phyloP scores from a whole-genome alignment of 148 eudicot species.

The Rheum nobile region DNA sequence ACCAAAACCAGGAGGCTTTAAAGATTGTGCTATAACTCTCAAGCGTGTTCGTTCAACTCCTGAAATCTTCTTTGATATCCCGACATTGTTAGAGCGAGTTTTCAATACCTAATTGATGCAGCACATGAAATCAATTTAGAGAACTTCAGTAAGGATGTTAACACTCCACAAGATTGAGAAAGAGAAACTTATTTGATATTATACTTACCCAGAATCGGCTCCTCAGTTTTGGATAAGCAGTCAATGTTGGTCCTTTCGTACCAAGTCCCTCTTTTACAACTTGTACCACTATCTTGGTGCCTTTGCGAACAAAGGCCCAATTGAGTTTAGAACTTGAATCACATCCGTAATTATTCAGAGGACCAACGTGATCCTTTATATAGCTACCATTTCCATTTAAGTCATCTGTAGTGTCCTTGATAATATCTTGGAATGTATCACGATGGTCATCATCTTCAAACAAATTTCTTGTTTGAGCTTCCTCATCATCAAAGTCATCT shows the following conservation, averaged over 20 bases:
- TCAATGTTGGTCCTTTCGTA: conserved; percentile 70
- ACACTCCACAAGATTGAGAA: neutral
- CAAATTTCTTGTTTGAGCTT: conserved; percentile 25
- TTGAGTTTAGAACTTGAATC: conserved; percentile 22
- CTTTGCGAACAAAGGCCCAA: conserved; percentile 68
- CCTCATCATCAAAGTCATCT: conserved; percentile 28
- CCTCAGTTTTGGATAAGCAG: conserved; percentile 77
- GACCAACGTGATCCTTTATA: conserved; percentile 13
- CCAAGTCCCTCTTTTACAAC: conserved; percentile 96
- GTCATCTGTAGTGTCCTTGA: conserved; percentile 14
- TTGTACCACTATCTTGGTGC: conserved; percentile 88
- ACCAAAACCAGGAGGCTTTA: conserved; percentile 87
- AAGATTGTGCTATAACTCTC: conserved; percentile 69
- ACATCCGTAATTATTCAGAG: conserved; percentile 12
- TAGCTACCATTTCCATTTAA: conserved; percentile 20
- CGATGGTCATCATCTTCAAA: conserved; percentile 26
- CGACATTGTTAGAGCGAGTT: conserved; percentile 50
- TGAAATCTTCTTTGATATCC: conserved; percentile 72
- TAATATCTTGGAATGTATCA: conserved; percentile 18
- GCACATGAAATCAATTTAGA: neutral
- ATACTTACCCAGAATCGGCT: conserved; percentile 91
- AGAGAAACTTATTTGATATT: neutral
- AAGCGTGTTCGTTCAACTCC: conserved; percentile 79
- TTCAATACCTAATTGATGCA: conserved; percentile 32
- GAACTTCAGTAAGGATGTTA: neutral